Evolutionary conservation across 768 basidiomycete genomes (phyloP), one percentile per base, ranked within the genome.

Genomic region (Exidia glandulosa): DNA sequence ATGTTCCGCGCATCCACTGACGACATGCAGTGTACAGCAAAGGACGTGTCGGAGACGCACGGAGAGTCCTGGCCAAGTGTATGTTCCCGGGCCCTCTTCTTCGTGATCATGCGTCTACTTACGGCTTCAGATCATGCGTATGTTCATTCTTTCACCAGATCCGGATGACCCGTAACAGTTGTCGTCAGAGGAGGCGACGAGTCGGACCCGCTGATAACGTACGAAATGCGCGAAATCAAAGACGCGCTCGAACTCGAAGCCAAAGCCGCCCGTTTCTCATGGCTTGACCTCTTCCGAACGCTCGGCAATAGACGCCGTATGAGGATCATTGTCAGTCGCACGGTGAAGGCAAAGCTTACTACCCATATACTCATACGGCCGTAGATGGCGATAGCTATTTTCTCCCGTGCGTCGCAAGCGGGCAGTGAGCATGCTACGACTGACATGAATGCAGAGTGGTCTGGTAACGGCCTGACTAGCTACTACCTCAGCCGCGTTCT

Each of bases 21-120:
- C 41, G 6, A 19, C 41, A 14, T 19, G 6, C 41, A 45, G 64
- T 76, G 27, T 60, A 75, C 61, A 67, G 65, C 57, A 70, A 71
- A 41, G 75, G 73, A 14, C 63, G 68, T 19, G 59, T 66, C 14
- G 71, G 71, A n/a, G 63, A 73, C 30, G 75, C 75, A 3, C 64
- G 65, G 32, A 14, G 30, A 1, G 61, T 73, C 14, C 63, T 75
- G 23, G 69, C 70, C n/a, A 60, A 66, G 31, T 70, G 32, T 27
- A 4, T 5, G 19, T 32, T 2, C 27, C 12, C 32, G 25, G n/a
- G 31, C 3, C 36, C 30, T 50, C 47, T 16, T 12, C n/a, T 31
- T 32, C 3, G 30, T 58, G 34, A 12, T 31, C 31, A 23, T 4
- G 23, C 16, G 12, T 29, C 13, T 32, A 23, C 12, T 59, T 32